Evolutionary conservation across 2,329 filamentous ascomycete genomes (phyloP).

Genomic region (Penicillium sp.): DNA sequence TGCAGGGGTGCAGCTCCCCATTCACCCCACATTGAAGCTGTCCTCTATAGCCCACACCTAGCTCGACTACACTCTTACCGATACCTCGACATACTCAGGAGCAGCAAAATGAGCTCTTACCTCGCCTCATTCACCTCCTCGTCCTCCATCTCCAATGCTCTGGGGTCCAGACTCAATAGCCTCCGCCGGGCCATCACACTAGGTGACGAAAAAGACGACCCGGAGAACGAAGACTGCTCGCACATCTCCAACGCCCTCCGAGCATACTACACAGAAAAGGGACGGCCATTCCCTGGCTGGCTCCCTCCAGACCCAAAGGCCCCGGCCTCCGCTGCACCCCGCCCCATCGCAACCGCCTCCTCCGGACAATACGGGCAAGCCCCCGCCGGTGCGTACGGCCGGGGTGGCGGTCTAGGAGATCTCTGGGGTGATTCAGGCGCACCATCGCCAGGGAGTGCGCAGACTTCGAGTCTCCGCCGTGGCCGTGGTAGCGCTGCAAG

Average conservation of each 20-base stretch:
- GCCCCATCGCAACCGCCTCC: slow-evolving; percentile 59
- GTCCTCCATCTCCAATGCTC: slow-evolving; percentile 54
- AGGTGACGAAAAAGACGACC: slow-evolving; percentile 54
- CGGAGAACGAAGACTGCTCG: slow-evolving; percentile 76
- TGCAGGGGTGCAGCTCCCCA: slow-evolving; percentile 28
- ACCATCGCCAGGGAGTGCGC: slow-evolving; percentile 37
- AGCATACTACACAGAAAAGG: slow-evolving; percentile 90
- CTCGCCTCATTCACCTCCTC: slow-evolving; percentile 69
- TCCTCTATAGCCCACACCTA: slow-evolving; percentile 18
- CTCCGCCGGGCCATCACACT: slow-evolving; percentile 57
- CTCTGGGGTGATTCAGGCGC: slow-evolving; percentile 60
- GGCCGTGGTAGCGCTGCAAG: slow-evolving; percentile 38
- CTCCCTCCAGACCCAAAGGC: slow-evolving; percentile 88
- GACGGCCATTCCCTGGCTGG: slow-evolving; percentile 80
- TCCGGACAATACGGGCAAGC: slow-evolving; percentile 42
- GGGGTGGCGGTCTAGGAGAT: slow-evolving; percentile 59
- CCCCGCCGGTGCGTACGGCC: slow-evolving; percentile 37
- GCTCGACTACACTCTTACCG: slow-evolving; percentile 4
- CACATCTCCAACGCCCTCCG: slow-evolving; percentile 93
- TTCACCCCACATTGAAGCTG: slow-evolving; percentile 31
- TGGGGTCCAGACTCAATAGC: slow-evolving; percentile 63
- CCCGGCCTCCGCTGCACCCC: slow-evolving; percentile 58
- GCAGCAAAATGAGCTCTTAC: slow-evolving; percentile 73
- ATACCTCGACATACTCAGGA: slow-evolving; percentile 27
- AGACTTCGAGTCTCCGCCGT: slow-evolving; percentile 49